phyloP scores from a whole-genome alignment of 495 filamentous ascomycete genomes.

The Aeminium ludgeri region DNA sequence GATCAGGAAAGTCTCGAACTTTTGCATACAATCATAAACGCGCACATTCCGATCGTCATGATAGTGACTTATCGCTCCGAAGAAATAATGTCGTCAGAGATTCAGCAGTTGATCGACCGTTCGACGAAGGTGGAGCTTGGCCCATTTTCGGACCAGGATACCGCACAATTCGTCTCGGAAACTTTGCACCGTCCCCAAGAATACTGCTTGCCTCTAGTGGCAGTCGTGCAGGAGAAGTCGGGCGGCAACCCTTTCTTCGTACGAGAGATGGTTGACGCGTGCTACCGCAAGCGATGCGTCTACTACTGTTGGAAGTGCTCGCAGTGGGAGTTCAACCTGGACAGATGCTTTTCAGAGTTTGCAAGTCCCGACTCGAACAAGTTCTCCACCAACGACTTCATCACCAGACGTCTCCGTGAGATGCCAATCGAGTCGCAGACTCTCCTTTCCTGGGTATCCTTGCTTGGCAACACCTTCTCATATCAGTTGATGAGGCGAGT shows the following conservation, averaged over 20 bases:
- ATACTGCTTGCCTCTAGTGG: conserved; percentile 44
- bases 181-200: conserved; percentile 48
- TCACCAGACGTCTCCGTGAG: conserved; percentile 58
- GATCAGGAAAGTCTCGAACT: conserved; percentile 73
- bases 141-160: conserved; percentile 56
- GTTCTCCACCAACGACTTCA: conserved; percentile 63
- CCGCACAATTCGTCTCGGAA: conserved; percentile 56
- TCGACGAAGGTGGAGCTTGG: conserved; percentile 45
- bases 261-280: conserved; percentile 75
- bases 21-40: conserved; percentile 52
- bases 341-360: conserved; percentile 68
- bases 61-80: conserved; percentile 49
- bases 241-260: conserved; percentile 77
- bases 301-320: conserved; percentile 66
- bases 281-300: conserved; percentile 68
- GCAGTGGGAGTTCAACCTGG: conserved; percentile 68
- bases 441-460: conserved; percentile 74
- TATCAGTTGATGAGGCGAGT: conserved; percentile 66
- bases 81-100: conserved; percentile 21
- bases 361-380: conserved; percentile 57
- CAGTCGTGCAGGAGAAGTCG: conserved; percentile 68
- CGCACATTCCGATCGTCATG: conserved; percentile 59
- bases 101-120: conserved; percentile 14
- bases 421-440: conserved; percentile 50
- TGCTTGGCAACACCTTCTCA: conserved; percentile 63